These are phyloP conservation scores for Pichia eremophila DNA, from an alignment of 805 yeast species.

Conservation along the genomic window DNA sequence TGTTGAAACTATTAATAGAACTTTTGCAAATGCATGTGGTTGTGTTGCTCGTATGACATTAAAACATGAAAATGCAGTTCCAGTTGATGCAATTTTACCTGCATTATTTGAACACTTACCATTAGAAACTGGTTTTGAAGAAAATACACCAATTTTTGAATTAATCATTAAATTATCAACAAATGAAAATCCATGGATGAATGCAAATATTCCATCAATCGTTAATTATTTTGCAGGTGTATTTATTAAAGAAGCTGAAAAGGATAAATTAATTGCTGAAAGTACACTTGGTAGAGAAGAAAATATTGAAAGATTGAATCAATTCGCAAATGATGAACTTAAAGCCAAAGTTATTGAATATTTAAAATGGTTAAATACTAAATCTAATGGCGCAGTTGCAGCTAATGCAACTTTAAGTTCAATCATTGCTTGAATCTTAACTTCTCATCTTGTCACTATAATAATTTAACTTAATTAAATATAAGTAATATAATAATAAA, in stretches of 20 bases:
- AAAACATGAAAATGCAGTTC: constrained; percentile 62
- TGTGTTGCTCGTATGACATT: constrained; percentile 90
- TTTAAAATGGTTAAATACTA: constrained; percentile 61
- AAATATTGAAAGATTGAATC: constrained; percentile 66
- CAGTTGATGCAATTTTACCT: constrained; percentile 69
- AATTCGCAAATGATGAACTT: constrained; percentile 63
- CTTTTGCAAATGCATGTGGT: constrained; percentile 92
- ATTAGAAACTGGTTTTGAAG: constrained; percentile 80
- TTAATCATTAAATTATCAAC: constrained; percentile 56
- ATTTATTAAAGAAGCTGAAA: constrained; percentile 67
- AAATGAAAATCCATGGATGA: constrained; percentile 45
- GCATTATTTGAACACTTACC: constrained; percentile 73
- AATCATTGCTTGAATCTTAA: constrained; percentile 27
- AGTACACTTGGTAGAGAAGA: constrained; percentile 83
- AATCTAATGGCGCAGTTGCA: constrained; percentile 55
- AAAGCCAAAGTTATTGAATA: constrained; percentile 57
- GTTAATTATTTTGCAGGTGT: constrained; percentile 61
- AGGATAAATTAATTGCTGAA: constrained; percentile 57
- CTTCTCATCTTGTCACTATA: too few relatives aligned
- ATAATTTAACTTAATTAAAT: not conserved
- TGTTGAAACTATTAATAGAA: constrained; percentile 69
- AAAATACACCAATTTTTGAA: constrained; percentile 82
- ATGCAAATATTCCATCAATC: constrained; percentile 49
- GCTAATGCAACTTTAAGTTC: constrained; percentile 36
- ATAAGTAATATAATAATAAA: not conserved